Percentiles rank a stretch among this genome's conserved stretches.
phyloP scores from a whole-genome alignment of 2,329 filamentous ascomycete species.

The Capronia epimyces region DNA sequence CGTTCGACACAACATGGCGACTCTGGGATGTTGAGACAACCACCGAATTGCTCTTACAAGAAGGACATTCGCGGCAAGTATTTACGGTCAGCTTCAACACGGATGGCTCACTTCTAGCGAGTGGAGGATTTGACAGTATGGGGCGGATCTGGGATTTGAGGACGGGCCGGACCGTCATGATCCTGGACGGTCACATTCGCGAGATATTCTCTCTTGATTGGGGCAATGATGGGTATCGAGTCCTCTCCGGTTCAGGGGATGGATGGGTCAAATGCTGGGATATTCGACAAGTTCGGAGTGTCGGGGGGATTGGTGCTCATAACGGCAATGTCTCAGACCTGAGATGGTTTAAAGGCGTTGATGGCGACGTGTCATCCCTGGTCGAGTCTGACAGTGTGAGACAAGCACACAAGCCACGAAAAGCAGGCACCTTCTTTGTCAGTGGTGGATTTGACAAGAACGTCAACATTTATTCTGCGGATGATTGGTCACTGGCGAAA shows the following conservation, averaged over 20 bases:
- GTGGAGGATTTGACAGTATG: constrained; percentile 89
- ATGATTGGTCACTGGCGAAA: constrained; percentile 90
- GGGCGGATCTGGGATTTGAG: constrained; percentile 93
- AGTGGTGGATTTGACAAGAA: constrained; percentile 89
- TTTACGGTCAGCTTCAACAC: constrained; percentile 84
- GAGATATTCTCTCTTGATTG: constrained; percentile 92
- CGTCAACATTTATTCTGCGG: constrained; percentile 91
- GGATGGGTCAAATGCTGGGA: constrained; percentile 99
- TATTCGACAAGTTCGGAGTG: constrained; percentile 76
- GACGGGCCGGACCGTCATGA: constrained; percentile 90
- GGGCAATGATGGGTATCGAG: constrained; percentile 83
- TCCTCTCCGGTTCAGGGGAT: constrained; percentile 86
- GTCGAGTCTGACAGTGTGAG: constrained; percentile 22
- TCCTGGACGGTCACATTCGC: constrained; percentile 86
- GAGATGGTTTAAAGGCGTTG: constrained; percentile 84
- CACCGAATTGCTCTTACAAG: constrained; percentile 78
- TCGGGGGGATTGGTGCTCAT: constrained; percentile 83
- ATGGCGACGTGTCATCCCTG: constrained; percentile 52
- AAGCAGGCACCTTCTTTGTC: constrained; percentile 85
- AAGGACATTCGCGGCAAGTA: constrained; percentile 90
- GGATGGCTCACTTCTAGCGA: constrained; percentile 84
- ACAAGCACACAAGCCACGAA: constrained; percentile 53
- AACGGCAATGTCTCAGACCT: constrained; percentile 86
- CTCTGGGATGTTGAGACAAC: constrained; percentile 89
- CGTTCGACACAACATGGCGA: constrained; percentile 93